Evolutionary conservation across 2,329 filamentous ascomycete genomes (phyloP).

Genomic region (Sphaerostilbella broomeana): DNA sequence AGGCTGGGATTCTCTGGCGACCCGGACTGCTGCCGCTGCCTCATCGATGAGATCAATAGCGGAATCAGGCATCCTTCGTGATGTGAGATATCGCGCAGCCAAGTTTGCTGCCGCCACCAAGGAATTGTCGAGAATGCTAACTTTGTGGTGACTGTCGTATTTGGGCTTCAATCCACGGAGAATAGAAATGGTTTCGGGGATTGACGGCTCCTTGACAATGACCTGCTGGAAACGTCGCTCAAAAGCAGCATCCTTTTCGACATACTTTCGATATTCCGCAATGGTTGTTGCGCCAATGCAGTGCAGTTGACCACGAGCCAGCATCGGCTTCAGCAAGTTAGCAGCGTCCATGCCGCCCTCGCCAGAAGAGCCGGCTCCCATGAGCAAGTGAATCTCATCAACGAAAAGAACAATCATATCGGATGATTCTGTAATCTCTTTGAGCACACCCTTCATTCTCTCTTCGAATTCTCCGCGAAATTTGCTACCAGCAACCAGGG

Average conservation of each 20-base stretch:
- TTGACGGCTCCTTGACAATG: conserved; percentile 85
- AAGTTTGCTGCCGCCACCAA: conserved; percentile 88
- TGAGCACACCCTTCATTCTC: conserved; percentile 97
- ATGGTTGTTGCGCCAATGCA: conserved; percentile 97
- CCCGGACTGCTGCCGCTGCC: conserved; percentile 90
- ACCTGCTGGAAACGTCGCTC: conserved; percentile 99
- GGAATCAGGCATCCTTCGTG: conserved; percentile 85
- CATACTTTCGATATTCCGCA: conserved; percentile 95
- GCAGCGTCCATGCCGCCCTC: conserved; percentile 99
- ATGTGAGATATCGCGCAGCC: conserved; percentile 87
- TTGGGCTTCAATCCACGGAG: conserved; percentile 97
- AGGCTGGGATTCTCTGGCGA: conserved; percentile 91
- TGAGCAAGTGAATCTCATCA: conserved; percentile 96
- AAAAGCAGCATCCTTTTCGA: conserved; percentile 96
- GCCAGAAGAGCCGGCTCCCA: conserved; percentile 91
- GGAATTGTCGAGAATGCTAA: conserved; percentile 90
- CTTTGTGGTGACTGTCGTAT: conserved; percentile 97
- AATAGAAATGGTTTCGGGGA: conserved; percentile 90
- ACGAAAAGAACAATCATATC: conserved; percentile 98
- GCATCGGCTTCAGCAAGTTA: conserved; percentile 96
- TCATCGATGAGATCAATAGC: conserved; percentile 96
- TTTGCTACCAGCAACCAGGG: conserved; percentile 93
- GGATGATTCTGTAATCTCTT: conserved; percentile 90
- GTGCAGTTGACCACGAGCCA: conserved; percentile 91
- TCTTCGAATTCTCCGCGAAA: conserved; percentile 98